These are phyloP conservation scores for Dactylellina sp. DNA, from an alignment of 2,329 filamentous ascomycete species.

Conservation along the genomic window DNA sequence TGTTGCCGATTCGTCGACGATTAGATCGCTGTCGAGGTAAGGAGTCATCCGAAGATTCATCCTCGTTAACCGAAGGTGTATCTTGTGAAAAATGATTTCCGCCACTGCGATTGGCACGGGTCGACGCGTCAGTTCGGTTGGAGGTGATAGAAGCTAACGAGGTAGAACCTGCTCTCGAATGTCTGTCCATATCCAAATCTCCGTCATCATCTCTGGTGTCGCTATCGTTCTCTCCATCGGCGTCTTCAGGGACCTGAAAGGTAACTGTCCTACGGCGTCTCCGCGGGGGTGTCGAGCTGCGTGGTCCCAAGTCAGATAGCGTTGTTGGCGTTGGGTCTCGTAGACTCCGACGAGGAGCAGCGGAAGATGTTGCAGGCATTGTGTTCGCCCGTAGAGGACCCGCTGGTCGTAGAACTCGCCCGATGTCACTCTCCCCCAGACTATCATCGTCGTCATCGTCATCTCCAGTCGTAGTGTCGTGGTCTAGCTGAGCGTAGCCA, in stretches of 20 bases:
- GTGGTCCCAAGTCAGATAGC: background rate
- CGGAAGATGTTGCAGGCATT: conserved; percentile 28
- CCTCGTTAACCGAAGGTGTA: conserved; percentile 55
- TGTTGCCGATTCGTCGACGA: conserved; percentile 38
- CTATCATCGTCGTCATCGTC: conserved; percentile 59
- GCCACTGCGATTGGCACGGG: conserved; percentile 52
- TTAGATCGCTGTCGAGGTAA: conserved; percentile 39
- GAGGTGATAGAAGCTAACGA: conserved; percentile 56
- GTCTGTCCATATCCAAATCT: conserved; percentile 57
- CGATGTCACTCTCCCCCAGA: conserved; percentile 42
- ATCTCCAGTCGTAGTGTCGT: conserved; percentile 58
- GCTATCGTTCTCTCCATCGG: conserved; percentile 54
- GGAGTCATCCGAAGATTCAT: conserved; percentile 54
- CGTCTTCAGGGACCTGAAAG: conserved; percentile 54
- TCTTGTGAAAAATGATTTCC: conserved; percentile 56
- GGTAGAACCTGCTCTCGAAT: conserved; percentile 57
- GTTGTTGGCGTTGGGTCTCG: conserved; percentile 21
- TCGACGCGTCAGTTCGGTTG: conserved; percentile 56
- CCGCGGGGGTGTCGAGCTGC: conserved; percentile 43
- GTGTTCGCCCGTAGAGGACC: conserved; percentile 46
- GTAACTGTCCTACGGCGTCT: conserved; percentile 52
- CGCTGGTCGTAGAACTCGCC: conserved; percentile 36
- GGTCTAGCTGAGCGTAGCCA: conserved; percentile 58
- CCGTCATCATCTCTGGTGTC: conserved; percentile 52
- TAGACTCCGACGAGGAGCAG: conserved; percentile 7